Conservation (phyloP, 2,329 filamentous ascomycete species). For the Clathrospora elynae region DNA sequence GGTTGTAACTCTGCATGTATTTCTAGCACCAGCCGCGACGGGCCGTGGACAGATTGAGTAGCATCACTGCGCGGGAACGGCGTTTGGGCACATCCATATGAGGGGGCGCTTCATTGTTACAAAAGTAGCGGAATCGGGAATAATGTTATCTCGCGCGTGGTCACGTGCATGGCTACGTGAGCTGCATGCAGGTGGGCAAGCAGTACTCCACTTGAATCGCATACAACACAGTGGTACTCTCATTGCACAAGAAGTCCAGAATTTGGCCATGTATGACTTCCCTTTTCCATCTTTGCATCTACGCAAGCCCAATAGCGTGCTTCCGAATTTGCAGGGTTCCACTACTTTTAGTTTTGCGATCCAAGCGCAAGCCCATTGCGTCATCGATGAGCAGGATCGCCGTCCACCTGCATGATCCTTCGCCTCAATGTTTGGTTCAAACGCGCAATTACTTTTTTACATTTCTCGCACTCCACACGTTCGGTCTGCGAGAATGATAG, state of each 20-base stretch:
- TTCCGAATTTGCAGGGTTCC: constrained; percentile 2
- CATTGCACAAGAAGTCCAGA: too few relatives aligned
- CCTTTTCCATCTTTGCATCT: not conserved
- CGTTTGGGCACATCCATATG: constrained; percentile 27
- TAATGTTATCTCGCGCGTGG: constrained; percentile 14
- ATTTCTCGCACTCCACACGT: not conserved
- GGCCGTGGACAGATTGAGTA: constrained; percentile 33
- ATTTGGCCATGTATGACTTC: not conserved
- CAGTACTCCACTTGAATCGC: constrained; percentile 1
- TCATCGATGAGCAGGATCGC: constrained; percentile 4
- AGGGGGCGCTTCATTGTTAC: constrained; percentile 20
- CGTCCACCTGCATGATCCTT: constrained; percentile 7
- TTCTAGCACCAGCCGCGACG: constrained; percentile 37
- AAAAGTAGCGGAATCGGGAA: constrained; percentile 20
- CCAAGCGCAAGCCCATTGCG: constrained; percentile 5
- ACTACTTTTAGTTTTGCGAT: not conserved
- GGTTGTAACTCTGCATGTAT: constrained; percentile 44
- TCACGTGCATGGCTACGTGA: constrained; percentile 14
- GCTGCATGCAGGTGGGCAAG: constrained; percentile 2
- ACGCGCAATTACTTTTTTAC: constrained; percentile 1
- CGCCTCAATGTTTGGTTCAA: not conserved
- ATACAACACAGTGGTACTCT: too few relatives aligned
- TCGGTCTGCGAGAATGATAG: too few relatives aligned
- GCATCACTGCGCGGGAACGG: constrained; percentile 36
- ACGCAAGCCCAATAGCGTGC: not conserved